Base-by-base conservation (phyloP, 1,284 basidiomycete species). In the Heterobasidion occidentale region DNA sequence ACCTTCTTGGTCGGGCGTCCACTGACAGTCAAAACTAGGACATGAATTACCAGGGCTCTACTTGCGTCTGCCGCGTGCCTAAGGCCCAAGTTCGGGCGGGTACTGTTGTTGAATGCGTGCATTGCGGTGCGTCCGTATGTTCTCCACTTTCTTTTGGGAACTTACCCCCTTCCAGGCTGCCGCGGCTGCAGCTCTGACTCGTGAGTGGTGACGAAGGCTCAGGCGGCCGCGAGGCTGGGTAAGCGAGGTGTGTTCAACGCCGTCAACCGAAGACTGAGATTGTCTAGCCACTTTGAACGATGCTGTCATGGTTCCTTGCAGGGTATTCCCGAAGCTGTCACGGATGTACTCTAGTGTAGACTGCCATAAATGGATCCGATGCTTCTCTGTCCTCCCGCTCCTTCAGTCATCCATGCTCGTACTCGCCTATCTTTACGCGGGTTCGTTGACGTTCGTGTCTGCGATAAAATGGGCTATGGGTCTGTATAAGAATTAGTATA, bases 41-140 rank as follows among this genome's bases (percentile, higher is more conserved):
- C 70, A 98, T 98, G 94, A 99, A 98, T 75, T 98, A 98, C 68
- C 90, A 96, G 76, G 97, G 97, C 7, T 97, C 94, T n/a, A 97
- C 97, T 35, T 99, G 97, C 71, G 90, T 99, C 58, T 99, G 97
- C 70, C 84, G 97, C 62, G 95, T 99, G 51, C 97, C 97, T 2
- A 98, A 98, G 70, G 88, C 92, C 3, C 89, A 94, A 65, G 79
- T 99, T 33, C 90, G 94, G 58, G 78, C 84, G 55, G 96, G 94
- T 6, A 94, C 92, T 3, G 78, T 98, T n/a, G 96, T 99, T 0
- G 93, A 98, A 73, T 98, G 95, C 72, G 90, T 92, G 52, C 94
- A 97, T 69, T 98, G 95, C 71, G 95, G 94, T 95, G 67, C 62
- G 92, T 83, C 46, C 12, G 27, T 47, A 19, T 20, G 46, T 55